Base-by-base conservation (phyloP, 73 alveolate species). In the Uronychia binucleata region DNA sequence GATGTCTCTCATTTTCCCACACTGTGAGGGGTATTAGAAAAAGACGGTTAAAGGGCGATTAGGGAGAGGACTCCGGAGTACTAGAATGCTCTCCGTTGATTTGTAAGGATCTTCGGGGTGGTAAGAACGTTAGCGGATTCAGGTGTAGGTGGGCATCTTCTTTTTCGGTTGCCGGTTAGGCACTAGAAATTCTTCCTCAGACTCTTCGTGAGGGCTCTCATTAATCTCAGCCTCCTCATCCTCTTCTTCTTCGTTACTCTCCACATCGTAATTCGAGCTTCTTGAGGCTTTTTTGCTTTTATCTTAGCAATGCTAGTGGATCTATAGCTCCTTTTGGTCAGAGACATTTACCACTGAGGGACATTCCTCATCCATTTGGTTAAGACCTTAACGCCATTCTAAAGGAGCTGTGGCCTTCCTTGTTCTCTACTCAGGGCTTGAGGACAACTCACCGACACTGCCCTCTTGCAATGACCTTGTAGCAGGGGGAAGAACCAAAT, bases 1-100 rank as follows among this genome's bases (percentile, higher is more conserved):
- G 26, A 78, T 78, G 26, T 78, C 84, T 13, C 84, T 31, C 33
- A 78, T 78, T 33, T 78, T 78, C 59, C 84, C 57, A 13, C 84
- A 78, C 33, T 78, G 84, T 25, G 84, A 58, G 29, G 35, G 84
- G 33, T 78, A 78, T 34, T 78, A 75, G 31, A 78, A 78, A 58
- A 78, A 78, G 32, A 78, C 31, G 1, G 67, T 78, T 26, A 26
- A 30, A 1, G 84, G 84, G 0, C 84, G 1, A 30, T 33, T 33
- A 0, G 30, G 34, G 35, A 78, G 26, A 30, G 33, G 26, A 33
- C 84, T 78, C 28, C 33, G n/a, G 5, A 11, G 67, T 19, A 46
- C 19, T 46, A 46, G 67, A 46, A 46, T 46, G 5, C 19, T 46
- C 67, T 46, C 67, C 5, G 67, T 46, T 46, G 67, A 46, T 46